Evolutionary conservation across 768 basidiomycete genomes (phyloP), one percentile per base, ranked within the genome.

Genomic region (Trametopsis cervina): DNA sequence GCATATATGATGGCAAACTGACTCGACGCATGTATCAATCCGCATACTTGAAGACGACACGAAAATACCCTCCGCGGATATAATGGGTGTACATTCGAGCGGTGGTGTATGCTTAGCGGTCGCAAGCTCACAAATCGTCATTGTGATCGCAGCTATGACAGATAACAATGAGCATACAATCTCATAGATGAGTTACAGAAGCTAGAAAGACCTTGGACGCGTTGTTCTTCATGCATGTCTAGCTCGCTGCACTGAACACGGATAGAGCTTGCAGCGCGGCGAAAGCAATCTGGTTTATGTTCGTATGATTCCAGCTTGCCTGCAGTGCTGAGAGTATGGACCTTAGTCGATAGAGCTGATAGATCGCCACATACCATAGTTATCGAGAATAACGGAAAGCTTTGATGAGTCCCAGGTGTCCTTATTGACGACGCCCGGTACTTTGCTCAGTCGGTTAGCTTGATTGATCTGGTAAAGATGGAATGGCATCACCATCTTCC

Each of bases 91-190:
- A 51, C 86, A 88, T 66, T 88, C 86, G 55, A 85, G 65, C 2
- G 86, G 86, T 15, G 77, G 64, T 1, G 82, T 72, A 61, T 83
- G 73, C 55, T 74, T 75, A 17, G 84, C 86, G 1, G 85, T 89
- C 17, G 79, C 76, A n/a, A 88, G 66, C 63, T 89, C 86, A 61
- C 86, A 89, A 35, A 89, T 67, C 2, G 86, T 89, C 80, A 89
- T 81, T 4, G 77, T 73, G 41, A 88, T 85, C 1, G 86, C 83
- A 57, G 78, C 86, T 88, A 47, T 7, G 9, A 37, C 17, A 27
- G 17, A 40, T 37, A n/a, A n/a, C 18, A 9, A 35, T n/a, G n/a
- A 29, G 39, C 17, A 33, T 35, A 23, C 13, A 27, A n/a, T 18
- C n/a, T n/a, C n/a, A n/a, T n/a, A 6, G 38, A 15, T 21, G 24